A percentile compares a stretch with the other conserved stretches of the same genome.
These are phyloP conservation scores for Ophioceras dolichostomum DNA, from an alignment of 2,329 filamentous ascomycete genomes.

Conservation along the genomic window DNA sequence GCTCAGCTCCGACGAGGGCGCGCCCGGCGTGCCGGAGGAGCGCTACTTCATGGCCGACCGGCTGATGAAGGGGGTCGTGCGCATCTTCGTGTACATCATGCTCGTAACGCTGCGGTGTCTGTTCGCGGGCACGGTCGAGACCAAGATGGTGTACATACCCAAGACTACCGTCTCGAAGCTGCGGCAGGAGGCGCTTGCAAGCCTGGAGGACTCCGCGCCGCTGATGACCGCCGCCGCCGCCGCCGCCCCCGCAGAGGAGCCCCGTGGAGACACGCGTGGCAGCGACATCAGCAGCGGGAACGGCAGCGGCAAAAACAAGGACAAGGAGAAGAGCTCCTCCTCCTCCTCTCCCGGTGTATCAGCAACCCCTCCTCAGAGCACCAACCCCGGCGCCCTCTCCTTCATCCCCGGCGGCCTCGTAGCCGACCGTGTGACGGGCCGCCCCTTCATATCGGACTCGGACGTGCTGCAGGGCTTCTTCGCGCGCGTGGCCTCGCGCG, in stretches of 20 bases:
- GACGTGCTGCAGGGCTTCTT: constrained; percentile 1
- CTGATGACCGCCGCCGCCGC: no score
- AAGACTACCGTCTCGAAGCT: constrained; percentile 1
- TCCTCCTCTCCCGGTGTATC: no score
- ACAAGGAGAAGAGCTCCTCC: background rate
- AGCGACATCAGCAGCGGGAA: background rate
- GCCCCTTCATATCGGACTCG: constrained; percentile 1
- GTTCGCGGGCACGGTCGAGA: background rate
- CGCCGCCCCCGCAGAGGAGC: no score
- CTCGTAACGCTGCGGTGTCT: no score
- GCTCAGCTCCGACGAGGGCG: background rate
- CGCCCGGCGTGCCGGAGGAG: background rate
- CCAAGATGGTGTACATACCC: background rate
- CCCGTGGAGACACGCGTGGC: no score
- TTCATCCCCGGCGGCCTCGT: constrained; percentile 1
- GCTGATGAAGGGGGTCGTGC: background rate
- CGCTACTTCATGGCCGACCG: background rate
- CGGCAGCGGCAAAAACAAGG: background rate
- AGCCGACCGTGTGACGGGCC: background rate
- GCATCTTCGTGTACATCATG: background rate
- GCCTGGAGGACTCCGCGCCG: background rate
- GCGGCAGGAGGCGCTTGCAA: background rate
- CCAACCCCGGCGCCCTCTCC: no score
- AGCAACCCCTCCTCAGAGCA: no score
- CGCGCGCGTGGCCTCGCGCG: background rate